phyloP scores from a whole-genome alignment of 164 flowering plant species.

The Buxus sempervirens region DNA sequence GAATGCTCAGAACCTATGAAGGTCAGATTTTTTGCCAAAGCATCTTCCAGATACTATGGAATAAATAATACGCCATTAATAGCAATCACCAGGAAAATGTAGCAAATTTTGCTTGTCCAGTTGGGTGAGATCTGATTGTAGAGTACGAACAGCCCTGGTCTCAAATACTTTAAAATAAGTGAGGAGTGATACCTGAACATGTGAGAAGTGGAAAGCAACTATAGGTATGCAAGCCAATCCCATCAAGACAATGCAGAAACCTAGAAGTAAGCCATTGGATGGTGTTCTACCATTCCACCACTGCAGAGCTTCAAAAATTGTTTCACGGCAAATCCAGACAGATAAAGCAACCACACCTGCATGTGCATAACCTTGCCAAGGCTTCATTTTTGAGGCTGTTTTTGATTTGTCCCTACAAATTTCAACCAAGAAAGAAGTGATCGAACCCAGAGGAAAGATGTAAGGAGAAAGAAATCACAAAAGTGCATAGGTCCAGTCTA shows the following conservation, averaged over 20 bases:
- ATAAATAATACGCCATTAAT: too few species aligned
- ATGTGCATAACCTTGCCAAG: slow-evolving; percentile 94
- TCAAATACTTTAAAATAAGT: too few species aligned
- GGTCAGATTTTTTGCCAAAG: too few species aligned
- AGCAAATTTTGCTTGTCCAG: too few species aligned
- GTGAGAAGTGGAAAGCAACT: slow-evolving; percentile 86
- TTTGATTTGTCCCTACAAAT: slow-evolving; percentile 72
- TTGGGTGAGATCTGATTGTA: too few species aligned
- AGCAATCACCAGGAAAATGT: too few species aligned
- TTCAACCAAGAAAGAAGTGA: not conserved
- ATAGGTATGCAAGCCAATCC: slow-evolving; percentile 93
- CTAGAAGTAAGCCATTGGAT: slow-evolving; percentile 85
- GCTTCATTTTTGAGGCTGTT: slow-evolving; percentile 72
- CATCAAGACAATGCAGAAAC: slow-evolving; percentile 65
- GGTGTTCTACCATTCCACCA: slow-evolving; percentile 98
- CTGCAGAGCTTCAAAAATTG: slow-evolving; percentile 93
- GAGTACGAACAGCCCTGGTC: too few species aligned
- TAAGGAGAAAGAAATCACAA: not conserved
- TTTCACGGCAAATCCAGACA: slow-evolving; percentile 90
- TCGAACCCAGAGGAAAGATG: not conserved
- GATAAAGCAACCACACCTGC: slow-evolving; percentile 78
- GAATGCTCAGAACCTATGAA: too few species aligned
- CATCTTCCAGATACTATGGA: too few species aligned
- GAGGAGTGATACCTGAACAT: slow-evolving; percentile 73
- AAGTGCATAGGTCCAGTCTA: slow-evolving; percentile 7